These are phyloP conservation scores for Flagelloscypha sp. DNA, from an alignment of 768 basidiomycete genomes.

Conservation along the genomic window DNA sequence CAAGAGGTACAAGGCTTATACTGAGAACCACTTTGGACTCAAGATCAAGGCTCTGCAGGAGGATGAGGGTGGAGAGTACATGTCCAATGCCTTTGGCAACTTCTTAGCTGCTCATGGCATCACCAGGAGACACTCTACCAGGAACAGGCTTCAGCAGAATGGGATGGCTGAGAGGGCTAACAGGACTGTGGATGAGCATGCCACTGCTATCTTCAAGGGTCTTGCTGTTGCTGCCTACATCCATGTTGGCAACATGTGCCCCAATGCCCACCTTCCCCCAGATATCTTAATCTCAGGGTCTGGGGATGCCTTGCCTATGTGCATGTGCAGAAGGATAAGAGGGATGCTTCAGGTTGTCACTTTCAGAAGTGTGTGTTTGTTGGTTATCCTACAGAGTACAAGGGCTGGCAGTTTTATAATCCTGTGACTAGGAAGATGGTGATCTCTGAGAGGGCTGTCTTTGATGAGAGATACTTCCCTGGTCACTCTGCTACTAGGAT, in stretches of 20 bases:
- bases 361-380: conserved; percentile 20
- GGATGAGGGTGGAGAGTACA: too few relatives aligned
- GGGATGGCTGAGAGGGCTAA: conserved; percentile 14
- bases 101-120: conserved; percentile 3
- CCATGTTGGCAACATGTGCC: too few relatives aligned
- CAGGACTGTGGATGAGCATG: conserved; percentile 8
- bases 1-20: too few relatives aligned
- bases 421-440: background rate
- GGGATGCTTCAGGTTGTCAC: conserved; percentile 11
- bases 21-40: too few relatives aligned
- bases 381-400: conserved; percentile 17
- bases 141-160: conserved; percentile 11
- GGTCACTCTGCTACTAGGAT: too few relatives aligned
- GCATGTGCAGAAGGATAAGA: conserved; percentile 18
- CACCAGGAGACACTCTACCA: conserved; percentile 4
- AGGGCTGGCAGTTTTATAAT: conserved; percentile 17
- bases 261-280: too few relatives aligned
- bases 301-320: conserved; percentile 20
- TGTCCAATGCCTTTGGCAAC: too few relatives aligned
- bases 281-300: conserved; percentile 15
- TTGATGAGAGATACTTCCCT: conserved; percentile 15
- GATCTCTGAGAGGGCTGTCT: conserved; percentile 1
- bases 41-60: too few relatives aligned
- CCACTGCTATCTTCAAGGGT: conserved; percentile 9
- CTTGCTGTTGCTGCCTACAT: too few relatives aligned